Base-by-base conservation (phyloP, 2,329 filamentous ascomycete species). In the Thielaviopsis populi region DNA sequence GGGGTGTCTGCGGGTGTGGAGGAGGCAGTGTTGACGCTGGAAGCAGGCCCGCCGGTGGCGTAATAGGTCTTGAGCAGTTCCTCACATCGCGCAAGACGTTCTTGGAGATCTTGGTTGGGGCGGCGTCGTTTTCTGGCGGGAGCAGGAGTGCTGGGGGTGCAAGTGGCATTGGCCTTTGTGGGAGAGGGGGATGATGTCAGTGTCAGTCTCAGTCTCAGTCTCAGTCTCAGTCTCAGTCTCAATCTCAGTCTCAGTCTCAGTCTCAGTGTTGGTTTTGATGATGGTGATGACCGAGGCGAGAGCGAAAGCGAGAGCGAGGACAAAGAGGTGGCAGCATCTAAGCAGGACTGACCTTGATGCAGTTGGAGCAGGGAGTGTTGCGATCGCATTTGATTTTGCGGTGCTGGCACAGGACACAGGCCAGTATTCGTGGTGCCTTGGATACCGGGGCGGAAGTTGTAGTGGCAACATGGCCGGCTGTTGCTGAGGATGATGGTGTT, bases 321-420 rank as follows among this genome's bases (percentile, higher is more conserved):
- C 46, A 3, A 24, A 17, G 46, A 10, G 24, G 46, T 1, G 33
- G 33, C 5, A 10, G 3, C 7, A 19, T 24, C 11, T 8, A 27
- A 27, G 8, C 11, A 50, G 13, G 46, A 48, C 71, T 69, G 59
- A 83, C 81, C 77, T 83, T 84, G 70, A 80, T 72, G 68, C 81
- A 84, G 68, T 84, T 83, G 65, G 80, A 78, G 69, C 81, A 84
- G 3, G 81, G 82, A 48, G 78, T 81, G 50, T 77, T 78, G 66
- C 81, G 77, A 69, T 84, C 81, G 72, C 82, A 84, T 71, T 82
- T 83, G 72, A 83, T 83, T 73, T 84, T 84, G 69, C 82, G 78
- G 69, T 81, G 79, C 70, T 84, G 81, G 69, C 81, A 84, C 43
- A 83, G 74, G 22, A 81, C 79, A 68, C 81, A 82, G 22, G 79